phyloP scores from a whole-genome alignment of 179 eudicot species.

The Patellifolia procumbens region DNA sequence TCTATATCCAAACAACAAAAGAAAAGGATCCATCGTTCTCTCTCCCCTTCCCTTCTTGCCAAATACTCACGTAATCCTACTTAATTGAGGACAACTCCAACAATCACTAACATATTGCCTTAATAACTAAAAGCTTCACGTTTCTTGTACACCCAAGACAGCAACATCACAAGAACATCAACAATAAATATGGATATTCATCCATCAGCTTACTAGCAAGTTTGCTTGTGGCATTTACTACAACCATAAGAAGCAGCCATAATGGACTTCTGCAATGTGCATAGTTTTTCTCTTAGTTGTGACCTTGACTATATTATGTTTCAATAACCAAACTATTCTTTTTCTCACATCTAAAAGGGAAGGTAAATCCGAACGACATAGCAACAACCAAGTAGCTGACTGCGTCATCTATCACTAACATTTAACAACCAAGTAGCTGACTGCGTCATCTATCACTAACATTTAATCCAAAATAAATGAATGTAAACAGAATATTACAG shows the following conservation, averaged over 20 bases:
- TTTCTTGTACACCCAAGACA: neutral
- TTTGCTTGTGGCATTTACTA: neutral
- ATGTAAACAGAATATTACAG: neutral
- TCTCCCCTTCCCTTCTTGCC: neutral
- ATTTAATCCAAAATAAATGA: neutral
- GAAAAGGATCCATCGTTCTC: neutral
- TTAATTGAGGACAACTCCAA: neutral
- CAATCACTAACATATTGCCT: neutral
- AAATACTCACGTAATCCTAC: neutral
- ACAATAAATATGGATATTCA: neutral
- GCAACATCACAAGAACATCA: neutral
- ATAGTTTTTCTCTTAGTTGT: neutral
- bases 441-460: neutral
- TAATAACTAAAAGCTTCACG: neutral
- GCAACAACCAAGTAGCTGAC: neutral
- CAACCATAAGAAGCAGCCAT: neutral
- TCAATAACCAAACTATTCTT: neutral
- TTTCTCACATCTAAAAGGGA: too few relatives aligned
- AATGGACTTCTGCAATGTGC: neutral
- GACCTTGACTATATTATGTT: neutral
- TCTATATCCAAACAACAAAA: neutral
- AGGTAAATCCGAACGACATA: neutral
- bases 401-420: neutral
- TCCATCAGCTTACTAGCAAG: neutral
- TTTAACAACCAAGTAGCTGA: neutral